Percentiles rank a stretch among this genome's conserved stretches.
Conservation (phyloP, 371 early-diverging fungal species). For the Mucor lusitanicus region DNA sequence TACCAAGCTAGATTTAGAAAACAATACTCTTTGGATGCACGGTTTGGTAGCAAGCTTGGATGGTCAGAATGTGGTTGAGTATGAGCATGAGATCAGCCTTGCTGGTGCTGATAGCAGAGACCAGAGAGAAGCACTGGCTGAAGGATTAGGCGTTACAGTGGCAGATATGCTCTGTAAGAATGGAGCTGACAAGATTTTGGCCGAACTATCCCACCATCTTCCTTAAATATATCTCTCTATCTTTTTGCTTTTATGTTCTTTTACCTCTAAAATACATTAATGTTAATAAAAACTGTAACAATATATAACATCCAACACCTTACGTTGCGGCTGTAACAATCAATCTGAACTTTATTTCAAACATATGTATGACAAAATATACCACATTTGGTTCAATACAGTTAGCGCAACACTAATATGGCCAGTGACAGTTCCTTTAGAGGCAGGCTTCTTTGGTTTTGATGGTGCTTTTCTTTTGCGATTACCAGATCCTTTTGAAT, state of each 20-base stretch:
- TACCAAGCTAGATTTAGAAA: slow-evolving; percentile 48
- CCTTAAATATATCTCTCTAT: not conserved
- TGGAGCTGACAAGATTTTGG: slow-evolving; percentile 42
- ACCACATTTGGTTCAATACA: not conserved
- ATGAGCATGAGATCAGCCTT: slow-evolving; percentile 42
- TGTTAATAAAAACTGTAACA: not conserved
- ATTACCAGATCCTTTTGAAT: too few relatives aligned
- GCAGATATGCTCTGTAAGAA: slow-evolving; percentile 28
- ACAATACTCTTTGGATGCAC: slow-evolving; percentile 48
- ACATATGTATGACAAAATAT: not conserved
- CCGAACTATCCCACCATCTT: slow-evolving; percentile 30
- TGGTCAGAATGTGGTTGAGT: slow-evolving; percentile 59
- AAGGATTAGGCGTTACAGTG: slow-evolving; percentile 28
- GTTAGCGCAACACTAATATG: too few relatives aligned
- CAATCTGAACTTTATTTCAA: not conserved
- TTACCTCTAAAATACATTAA: not conserved
- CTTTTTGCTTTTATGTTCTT: not conserved
- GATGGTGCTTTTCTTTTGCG: too few relatives aligned
- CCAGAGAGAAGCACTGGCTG: slow-evolving; percentile 28
- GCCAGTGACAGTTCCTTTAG: too few relatives aligned
- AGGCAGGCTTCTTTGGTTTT: too few relatives aligned
- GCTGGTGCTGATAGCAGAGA: slow-evolving; percentile 35
- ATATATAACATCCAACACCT: not conserved
- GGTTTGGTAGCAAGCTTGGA: slow-evolving; percentile 75
- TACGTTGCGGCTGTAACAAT: not conserved